Evolutionary conservation across 768 basidiomycete genomes (phyloP).

Genomic region (Suillus americanus): DNA sequence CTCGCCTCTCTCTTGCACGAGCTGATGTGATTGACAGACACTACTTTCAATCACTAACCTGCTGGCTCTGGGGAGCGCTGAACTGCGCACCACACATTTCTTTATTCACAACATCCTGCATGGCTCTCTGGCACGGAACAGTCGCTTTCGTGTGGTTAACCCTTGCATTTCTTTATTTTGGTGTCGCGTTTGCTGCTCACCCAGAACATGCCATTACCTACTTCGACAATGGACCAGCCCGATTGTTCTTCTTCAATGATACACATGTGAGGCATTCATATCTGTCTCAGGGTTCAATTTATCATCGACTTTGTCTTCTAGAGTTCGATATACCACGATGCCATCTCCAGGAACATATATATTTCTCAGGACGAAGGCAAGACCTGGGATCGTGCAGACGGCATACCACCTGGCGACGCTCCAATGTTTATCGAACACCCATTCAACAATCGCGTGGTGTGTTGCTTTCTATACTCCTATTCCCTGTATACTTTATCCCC

Average conservation of each 20-base stretch:
- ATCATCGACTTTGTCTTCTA: slow-evolving; percentile 22
- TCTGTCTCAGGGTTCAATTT: not conserved
- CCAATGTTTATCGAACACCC: slow-evolving; percentile 84
- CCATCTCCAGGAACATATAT: slow-evolving; percentile 62
- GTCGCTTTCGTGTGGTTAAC: slow-evolving; percentile 23
- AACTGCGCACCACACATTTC: not conserved
- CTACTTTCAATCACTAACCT: not conserved
- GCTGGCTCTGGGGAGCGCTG: not conserved
- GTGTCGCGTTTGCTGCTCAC: slow-evolving; percentile 36
- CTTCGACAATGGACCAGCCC: slow-evolving; percentile 72
- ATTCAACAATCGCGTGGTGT: slow-evolving; percentile 71
- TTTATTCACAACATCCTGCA: slow-evolving; percentile 14
- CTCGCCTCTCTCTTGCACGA: not conserved
- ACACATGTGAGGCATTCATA: slow-evolving; percentile 59
- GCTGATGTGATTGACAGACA: not conserved
- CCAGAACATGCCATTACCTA: slow-evolving; percentile 49
- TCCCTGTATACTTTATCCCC: too few relatives aligned
- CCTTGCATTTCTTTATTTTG: slow-evolving; percentile 20
- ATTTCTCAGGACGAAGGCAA: slow-evolving; percentile 89
- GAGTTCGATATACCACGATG: slow-evolving; percentile 80
- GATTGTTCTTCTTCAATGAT: slow-evolving; percentile 92
- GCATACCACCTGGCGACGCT: slow-evolving; percentile 58
- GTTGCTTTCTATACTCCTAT: slow-evolving; percentile 18
- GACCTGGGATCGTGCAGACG: slow-evolving; percentile 49
- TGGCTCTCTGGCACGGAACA: slow-evolving; percentile 27